Evolutionary conservation across 345 rosid species (phyloP).

Genomic region (Salix exigua): DNA sequence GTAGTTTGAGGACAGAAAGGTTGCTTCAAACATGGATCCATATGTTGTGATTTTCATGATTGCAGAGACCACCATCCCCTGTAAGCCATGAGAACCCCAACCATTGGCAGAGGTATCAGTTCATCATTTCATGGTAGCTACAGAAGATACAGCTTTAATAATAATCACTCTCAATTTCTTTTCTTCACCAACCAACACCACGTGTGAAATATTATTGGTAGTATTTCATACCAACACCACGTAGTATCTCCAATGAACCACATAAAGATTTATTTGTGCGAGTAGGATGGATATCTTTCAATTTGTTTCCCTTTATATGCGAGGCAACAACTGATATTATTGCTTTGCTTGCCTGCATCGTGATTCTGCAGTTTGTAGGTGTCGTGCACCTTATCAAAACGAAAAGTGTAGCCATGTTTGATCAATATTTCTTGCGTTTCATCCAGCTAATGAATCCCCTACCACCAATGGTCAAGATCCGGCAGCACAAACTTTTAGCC

Average conservation of each 20-base stretch:
- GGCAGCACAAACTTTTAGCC: neutral
- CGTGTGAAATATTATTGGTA: neutral
- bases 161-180: too few relatives aligned
- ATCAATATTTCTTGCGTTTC: too few relatives aligned
- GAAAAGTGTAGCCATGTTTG: too few relatives aligned
- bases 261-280: neutral
- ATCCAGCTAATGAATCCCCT: neutral
- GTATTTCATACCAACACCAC: neutral
- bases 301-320: too few relatives aligned
- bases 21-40: conserved; percentile 23
- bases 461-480: neutral
- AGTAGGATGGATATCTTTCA: neutral
- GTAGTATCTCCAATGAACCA: neutral
- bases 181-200: too few relatives aligned
- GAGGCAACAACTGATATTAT: too few relatives aligned
- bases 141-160: too few relatives aligned
- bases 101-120: too few relatives aligned
- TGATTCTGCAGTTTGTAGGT: too few relatives aligned
- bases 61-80: conserved; percentile 18
- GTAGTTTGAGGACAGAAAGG: conserved; percentile 16
- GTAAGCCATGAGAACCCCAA: conserved; percentile 8
- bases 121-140: too few relatives aligned
- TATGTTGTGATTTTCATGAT: conserved; percentile 16
- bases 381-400: neutral
- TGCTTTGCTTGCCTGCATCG: too few relatives aligned